Conservation (phyloP, 768 basidiomycete species). For the Suillus decipiens region DNA sequence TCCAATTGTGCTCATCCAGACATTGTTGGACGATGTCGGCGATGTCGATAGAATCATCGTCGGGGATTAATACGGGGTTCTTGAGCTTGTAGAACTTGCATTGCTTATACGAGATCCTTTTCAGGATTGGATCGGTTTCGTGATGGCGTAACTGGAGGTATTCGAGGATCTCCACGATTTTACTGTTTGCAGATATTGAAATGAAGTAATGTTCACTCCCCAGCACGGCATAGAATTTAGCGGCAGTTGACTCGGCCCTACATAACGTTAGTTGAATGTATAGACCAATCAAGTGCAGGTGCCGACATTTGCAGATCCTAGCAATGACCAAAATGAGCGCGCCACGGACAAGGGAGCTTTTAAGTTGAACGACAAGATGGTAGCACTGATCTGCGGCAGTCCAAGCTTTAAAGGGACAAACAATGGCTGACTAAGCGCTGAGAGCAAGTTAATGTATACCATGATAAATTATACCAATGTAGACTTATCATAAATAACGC, state of each 20-base stretch:
- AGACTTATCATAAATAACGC: slow-evolving; percentile 3
- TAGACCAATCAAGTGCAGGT: background rate
- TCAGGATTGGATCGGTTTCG: background rate
- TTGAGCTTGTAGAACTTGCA: background rate
- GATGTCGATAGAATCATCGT: background rate
- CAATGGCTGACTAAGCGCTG: too few species aligned
- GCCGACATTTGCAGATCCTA: background rate
- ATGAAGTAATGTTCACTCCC: background rate
- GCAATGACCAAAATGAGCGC: background rate
- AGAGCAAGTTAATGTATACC: background rate
- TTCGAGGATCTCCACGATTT: background rate
- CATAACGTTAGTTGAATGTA: background rate
- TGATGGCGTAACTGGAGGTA: background rate
- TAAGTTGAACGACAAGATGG: slow-evolving; percentile 7
- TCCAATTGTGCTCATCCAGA: background rate
- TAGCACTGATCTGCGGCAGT: too few species aligned
- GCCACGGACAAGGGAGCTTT: background rate
- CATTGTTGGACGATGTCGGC: background rate
- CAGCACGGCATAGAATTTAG: background rate
- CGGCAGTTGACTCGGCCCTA: background rate
- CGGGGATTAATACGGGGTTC: background rate
- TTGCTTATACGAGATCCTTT: background rate
- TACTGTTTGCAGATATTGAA: background rate
- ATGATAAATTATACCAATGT: slow-evolving; percentile 1
- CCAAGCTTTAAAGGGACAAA: too few species aligned